Evolutionary conservation across 345 rosid genomes (phyloP), one percentile per base, ranked within the genome.

Genomic region (Ceriops zippeliana): DNA sequence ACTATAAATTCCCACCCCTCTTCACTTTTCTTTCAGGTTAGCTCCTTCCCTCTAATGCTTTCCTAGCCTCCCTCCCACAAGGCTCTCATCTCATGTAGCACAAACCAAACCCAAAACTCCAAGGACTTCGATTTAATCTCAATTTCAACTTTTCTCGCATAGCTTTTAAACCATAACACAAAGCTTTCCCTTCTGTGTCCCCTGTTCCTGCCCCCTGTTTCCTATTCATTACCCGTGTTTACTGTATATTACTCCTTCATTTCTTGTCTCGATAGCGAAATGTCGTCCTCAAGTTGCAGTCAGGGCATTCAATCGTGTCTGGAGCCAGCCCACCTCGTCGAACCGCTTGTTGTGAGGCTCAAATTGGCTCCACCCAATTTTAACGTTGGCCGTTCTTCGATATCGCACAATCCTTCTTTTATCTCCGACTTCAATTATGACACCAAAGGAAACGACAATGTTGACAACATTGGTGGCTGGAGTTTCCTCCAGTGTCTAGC

Each of bases 231-330:
- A 59, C 26, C 59, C 19, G 52, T 59, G 42, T 21, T 56, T 67
- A 32, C 13, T 49, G 30, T 28, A 49, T 17, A 6, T 8, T 21
- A 7, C 20, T 54, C n/a, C 28, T n/a, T 8, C 26, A 37, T 52
- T 21, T 24, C 27, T n/a, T 54, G 24, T 19, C 63, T 57, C 70
- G 26, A 6, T 38, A 63, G 24, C 31, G 58, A 76, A 70, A 85
- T 84, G 82, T 65, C 79, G n/a, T 73, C 86, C 11, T 82, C 88
- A 54, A 81, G 73, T 56, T 72, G 66, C n/a, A 70, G 74, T 70
- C 88, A 79, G 70, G 88, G 80, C 37, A 75, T 83, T 61, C 86
- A 83, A 67, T 79, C 88, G 35, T 79, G 85, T 79, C 81, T 79
- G 28, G 90, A 84, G 70, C 84, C 84, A 5, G 7, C 51, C 13